phyloP scores from a whole-genome alignment of 805 yeast genomes.

The Wickerhamiella australiensis region DNA sequence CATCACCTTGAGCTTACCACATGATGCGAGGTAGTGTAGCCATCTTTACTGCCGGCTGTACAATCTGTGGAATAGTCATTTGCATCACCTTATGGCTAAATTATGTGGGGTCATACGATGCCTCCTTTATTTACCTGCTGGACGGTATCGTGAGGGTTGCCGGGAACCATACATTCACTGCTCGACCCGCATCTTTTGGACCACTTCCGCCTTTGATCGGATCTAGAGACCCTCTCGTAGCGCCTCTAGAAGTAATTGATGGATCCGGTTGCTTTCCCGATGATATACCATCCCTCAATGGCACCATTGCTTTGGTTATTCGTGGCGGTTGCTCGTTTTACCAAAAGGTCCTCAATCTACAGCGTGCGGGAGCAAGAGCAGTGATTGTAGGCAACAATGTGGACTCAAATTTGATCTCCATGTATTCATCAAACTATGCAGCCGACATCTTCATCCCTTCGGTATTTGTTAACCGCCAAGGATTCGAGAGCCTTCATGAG shows the following conservation, averaged over 20 bases:
- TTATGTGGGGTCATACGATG: background rate
- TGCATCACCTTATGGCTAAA: background rate
- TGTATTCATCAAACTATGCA: slow-evolving; percentile 40
- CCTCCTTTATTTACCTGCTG: slow-evolving; percentile 9
- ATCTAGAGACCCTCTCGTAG: background rate
- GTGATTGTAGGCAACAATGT: slow-evolving; percentile 48
- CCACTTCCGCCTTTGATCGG: slow-evolving; percentile 23
- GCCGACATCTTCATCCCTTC: slow-evolving; percentile 38
- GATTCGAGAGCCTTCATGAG: slow-evolving; percentile 26
- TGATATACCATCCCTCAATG: slow-evolving; percentile 19
- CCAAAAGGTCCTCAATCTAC: slow-evolving; percentile 37
- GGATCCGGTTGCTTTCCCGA: slow-evolving; percentile 20
- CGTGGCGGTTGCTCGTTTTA: slow-evolving; percentile 49
- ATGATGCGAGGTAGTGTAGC: background rate
- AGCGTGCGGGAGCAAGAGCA: slow-evolving; percentile 37
- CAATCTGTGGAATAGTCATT: background rate
- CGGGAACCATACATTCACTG: slow-evolving; percentile 15
- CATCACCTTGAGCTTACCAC: background rate
- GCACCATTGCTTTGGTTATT: slow-evolving; percentile 29
- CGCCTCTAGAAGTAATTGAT: slow-evolving; percentile 17
- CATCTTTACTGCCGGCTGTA: background rate
- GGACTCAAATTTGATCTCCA: slow-evolving; percentile 38
- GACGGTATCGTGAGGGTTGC: slow-evolving; percentile 8
- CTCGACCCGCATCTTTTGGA: slow-evolving; percentile 33
- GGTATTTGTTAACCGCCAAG: slow-evolving; percentile 39